Evolutionary conservation across 1,139 yeast genomes (phyloP).

Genomic region (Saccharomycopsis hybrid): DNA sequence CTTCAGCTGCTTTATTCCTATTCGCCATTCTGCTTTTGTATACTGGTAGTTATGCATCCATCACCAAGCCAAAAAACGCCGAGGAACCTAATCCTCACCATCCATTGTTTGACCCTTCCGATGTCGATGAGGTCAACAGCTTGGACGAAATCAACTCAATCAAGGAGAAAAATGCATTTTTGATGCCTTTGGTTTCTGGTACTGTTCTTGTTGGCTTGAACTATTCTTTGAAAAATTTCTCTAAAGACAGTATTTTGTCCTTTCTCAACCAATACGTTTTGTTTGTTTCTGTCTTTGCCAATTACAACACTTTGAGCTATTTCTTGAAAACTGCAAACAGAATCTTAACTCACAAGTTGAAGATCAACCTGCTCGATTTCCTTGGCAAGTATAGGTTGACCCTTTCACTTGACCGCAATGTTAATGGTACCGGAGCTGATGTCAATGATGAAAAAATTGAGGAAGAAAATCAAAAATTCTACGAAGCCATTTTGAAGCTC

Average conservation of each 20-base stretch:
- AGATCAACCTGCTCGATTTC: slow-evolving; percentile 23
- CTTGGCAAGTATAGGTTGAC: slow-evolving; percentile 30
- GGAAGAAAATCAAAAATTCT: slow-evolving; percentile 24
- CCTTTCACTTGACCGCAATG: slow-evolving; percentile 29
- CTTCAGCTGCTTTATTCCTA: slow-evolving; percentile 14
- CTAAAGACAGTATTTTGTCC: slow-evolving; percentile 28
- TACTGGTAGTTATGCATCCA: slow-evolving; percentile 37
- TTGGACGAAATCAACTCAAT: slow-evolving; percentile 19
- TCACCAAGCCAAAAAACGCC: slow-evolving; percentile 41
- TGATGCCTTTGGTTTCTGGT: slow-evolving; percentile 39
- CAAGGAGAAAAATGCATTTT: slow-evolving; percentile 30
- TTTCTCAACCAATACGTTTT: slow-evolving; percentile 33
- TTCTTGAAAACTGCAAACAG: slow-evolving; percentile 27
- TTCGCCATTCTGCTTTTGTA: slow-evolving; percentile 32
- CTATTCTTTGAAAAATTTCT: slow-evolving; percentile 31
- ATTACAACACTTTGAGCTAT: slow-evolving; percentile 26
- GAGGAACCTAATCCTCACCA: slow-evolving; percentile 34
- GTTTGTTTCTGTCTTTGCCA: slow-evolving; percentile 29
- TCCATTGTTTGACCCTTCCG: slow-evolving; percentile 41
- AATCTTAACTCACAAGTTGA: slow-evolving; percentile 24
- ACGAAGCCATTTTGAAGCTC: slow-evolving; percentile 21
- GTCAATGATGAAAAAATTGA: slow-evolving; percentile 26
- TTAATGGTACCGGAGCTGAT: slow-evolving; percentile 30
- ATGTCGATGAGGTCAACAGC: slow-evolving; percentile 31
- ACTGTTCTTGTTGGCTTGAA: slow-evolving; percentile 33